phyloP scores from a whole-genome alignment of 2,329 filamentous ascomycete genomes.

The Talaromyces amestolkiae region DNA sequence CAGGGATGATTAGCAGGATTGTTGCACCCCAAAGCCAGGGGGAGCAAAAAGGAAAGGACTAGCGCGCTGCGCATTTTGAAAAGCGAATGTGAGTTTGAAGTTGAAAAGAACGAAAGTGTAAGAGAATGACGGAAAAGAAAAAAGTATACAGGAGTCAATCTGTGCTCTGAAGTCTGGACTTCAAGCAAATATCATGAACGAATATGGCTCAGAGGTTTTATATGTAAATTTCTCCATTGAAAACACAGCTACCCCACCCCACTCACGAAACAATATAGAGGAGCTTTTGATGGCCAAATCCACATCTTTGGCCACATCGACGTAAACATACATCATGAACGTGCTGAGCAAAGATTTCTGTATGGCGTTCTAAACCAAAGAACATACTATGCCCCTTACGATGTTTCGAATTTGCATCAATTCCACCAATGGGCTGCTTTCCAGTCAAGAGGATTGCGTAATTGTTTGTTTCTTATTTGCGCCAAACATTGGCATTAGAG shows the following conservation, averaged over 20 bases:
- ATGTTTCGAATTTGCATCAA: not conserved
- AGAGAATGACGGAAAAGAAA: not conserved
- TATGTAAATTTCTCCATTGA: not conserved
- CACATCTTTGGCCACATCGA: not conserved
- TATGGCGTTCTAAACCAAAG: not conserved
- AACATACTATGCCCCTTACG: not conserved
- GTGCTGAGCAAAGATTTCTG: not conserved
- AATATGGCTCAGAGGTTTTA: not conserved
- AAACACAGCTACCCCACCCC: not conserved
- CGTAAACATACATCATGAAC: not conserved
- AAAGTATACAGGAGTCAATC: not conserved
- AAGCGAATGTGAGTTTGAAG: conserved; percentile 2
- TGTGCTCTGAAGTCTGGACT: not conserved
- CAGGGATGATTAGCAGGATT: conserved; percentile 8
- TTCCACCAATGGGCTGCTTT: not conserved
- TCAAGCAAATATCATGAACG: not conserved
- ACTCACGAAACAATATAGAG: not conserved
- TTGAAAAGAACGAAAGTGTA: not conserved
- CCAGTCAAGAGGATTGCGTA: not conserved
- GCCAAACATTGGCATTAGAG: not conserved
- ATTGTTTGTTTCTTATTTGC: not conserved
- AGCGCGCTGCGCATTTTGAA: conserved; percentile 7
- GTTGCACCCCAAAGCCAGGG: conserved; percentile 8
- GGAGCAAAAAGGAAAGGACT: conserved; percentile 6
- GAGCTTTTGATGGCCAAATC: too few species aligned